Conservation (phyloP, 192 early-diverging fungal genomes). For the Martensiomyces pterosporus region DNA sequence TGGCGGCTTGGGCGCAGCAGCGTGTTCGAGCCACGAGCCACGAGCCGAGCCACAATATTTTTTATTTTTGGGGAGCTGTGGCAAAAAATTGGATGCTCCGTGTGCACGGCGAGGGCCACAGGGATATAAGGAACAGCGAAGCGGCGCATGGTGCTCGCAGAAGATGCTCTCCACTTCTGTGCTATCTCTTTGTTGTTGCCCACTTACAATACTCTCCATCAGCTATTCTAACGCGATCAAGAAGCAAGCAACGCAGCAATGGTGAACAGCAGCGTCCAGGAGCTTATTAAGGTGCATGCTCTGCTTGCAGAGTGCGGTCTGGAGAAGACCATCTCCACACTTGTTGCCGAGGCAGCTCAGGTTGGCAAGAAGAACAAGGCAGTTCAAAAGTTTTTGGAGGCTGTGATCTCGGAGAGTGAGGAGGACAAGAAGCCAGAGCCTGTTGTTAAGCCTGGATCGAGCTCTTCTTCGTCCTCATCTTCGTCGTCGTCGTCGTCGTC, state of each 20-base stretch:
- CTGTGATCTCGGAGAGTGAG: constrained; percentile 1
- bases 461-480: constrained; percentile 35
- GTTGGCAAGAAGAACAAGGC: constrained; percentile 24
- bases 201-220: too few relatives aligned
- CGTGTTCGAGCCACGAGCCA: too few relatives aligned
- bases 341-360: constrained; percentile 33
- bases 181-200: too few relatives aligned
- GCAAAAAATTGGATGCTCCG: constrained; percentile 1
- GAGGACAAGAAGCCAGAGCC: not conserved
- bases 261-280: constrained; percentile 8
- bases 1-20: too few relatives aligned
- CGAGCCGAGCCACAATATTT: not conserved
- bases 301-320: constrained; percentile 32
- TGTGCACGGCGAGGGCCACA: too few relatives aligned
- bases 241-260: not conserved
- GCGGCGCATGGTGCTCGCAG: too few relatives aligned
- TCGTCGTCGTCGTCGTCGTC: too few relatives aligned
- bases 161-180: too few relatives aligned
- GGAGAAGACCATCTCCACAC: constrained; percentile 18
- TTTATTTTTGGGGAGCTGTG: constrained; percentile 1
- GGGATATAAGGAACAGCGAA: too few relatives aligned
- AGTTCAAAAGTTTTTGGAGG: constrained; percentile 29
- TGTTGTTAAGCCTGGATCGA: constrained; percentile 12
- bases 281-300: constrained; percentile 24
- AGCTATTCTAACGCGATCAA: too few relatives aligned